phyloP scores from a whole-genome alignment of 83 land plant species.

The Diphasiastrum complanatum region DNA sequence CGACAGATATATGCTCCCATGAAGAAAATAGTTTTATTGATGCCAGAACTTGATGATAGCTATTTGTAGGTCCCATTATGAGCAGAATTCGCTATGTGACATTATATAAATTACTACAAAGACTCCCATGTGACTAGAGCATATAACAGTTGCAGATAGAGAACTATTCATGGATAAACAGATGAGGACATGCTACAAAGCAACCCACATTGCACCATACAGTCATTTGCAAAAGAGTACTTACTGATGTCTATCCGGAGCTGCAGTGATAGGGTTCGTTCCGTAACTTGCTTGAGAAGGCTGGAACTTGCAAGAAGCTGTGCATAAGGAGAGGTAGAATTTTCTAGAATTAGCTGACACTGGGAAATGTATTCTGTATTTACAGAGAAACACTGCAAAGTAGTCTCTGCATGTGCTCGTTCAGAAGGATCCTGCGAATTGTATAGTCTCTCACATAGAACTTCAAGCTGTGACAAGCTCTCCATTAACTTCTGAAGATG shows the following conservation, averaged over 20 bases:
- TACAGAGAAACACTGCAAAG: conserved; percentile 74
- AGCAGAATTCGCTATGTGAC: too few species aligned
- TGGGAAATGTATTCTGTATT: conserved; percentile 82
- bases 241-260: conserved; percentile 85
- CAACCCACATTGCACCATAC: neutral
- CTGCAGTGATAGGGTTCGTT: conserved; percentile 65
- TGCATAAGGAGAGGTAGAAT: conserved; percentile 78
- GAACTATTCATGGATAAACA: neutral
- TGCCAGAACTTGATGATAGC: too few species aligned
- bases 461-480: conserved; percentile 79
- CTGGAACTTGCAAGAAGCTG: conserved; percentile 84
- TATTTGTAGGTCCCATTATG: too few species aligned
- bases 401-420: conserved; percentile 72
- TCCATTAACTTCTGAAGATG: too few species aligned
- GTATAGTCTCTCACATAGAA: conserved; percentile 77
- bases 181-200: neutral
- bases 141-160: too few species aligned
- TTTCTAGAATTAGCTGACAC: conserved; percentile 75
- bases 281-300: conserved; percentile 81
- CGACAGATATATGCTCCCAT: too few species aligned
- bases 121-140: too few species aligned
- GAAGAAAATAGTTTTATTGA: too few species aligned
- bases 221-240: neutral
- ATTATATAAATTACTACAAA: too few species aligned
- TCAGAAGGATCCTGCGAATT: conserved; percentile 82